Evolutionary conservation across 2,329 filamentous ascomycete species (phyloP).

Genomic region (Pseudocercospora cruenta): DNA sequence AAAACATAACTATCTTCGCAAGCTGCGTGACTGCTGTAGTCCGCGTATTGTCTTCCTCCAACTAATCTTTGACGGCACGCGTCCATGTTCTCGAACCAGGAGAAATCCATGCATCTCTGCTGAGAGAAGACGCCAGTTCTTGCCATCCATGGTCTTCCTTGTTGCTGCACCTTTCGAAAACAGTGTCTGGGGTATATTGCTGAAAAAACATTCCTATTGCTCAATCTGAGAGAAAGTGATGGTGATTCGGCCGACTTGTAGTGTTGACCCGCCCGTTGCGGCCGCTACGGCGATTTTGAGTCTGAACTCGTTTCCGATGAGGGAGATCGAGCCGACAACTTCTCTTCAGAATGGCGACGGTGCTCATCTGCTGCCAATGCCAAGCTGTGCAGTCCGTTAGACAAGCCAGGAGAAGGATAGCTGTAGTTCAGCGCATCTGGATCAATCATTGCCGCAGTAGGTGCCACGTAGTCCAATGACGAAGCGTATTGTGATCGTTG

Average conservation of each 20-base stretch:
- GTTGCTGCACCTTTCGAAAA: constrained; percentile 11
- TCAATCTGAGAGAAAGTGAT: constrained; percentile 7
- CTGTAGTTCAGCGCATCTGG: constrained; percentile 40
- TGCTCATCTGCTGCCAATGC: constrained; percentile 43
- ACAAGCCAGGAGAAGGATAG: constrained; percentile 44
- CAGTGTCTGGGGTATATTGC: constrained; percentile 23
- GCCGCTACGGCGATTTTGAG: constrained; percentile 18
- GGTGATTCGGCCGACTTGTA: neutral
- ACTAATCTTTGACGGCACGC: neutral
- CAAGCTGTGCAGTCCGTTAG: constrained; percentile 44
- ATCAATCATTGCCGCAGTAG: constrained; percentile 36
- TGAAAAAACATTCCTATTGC: constrained; percentile 18
- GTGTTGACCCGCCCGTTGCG: neutral
- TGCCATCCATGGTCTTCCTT: constrained; percentile 6
- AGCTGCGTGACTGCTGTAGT: neutral
- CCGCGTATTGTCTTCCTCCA: neutral
- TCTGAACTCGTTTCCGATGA: constrained; percentile 24
- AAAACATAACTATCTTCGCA: neutral
- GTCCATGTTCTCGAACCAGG: neutral
- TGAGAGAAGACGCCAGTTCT: neutral
- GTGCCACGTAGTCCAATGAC: constrained; percentile 40
- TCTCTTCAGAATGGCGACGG: constrained; percentile 37
- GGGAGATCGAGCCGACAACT: constrained; percentile 33
- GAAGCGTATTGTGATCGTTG: constrained; percentile 38
- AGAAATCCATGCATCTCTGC: neutral